Evolutionary conservation across 2,329 filamentous ascomycete genomes (phyloP).

Genomic region (Basipetospora sp.): DNA sequence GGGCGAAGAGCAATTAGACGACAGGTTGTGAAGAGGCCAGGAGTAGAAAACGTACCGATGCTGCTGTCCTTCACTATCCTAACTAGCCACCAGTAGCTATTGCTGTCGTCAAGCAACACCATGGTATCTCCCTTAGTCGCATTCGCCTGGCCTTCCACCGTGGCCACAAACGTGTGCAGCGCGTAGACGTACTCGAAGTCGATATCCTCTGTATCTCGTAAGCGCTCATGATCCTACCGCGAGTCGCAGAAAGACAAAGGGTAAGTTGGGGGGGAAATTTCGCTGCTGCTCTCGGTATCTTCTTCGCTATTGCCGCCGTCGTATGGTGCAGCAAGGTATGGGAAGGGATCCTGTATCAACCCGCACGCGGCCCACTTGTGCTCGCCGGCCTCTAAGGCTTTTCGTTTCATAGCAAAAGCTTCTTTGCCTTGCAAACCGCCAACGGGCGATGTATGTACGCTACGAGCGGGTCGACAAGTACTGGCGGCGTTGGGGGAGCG

Average conservation of each 20-base stretch:
- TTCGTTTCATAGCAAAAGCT: conserved; percentile 7
- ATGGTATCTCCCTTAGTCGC: conserved; percentile 97
- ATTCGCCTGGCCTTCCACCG: conserved; percentile 95
- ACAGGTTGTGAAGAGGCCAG: too few species aligned
- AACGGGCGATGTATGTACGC: too few species aligned
- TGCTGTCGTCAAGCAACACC: conserved; percentile 94
- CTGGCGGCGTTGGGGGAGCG: too few species aligned
- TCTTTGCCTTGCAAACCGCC: neutral
- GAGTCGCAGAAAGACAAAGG: conserved; percentile 53
- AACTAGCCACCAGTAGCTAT: conserved; percentile 99
- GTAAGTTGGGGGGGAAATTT: conserved; percentile 41
- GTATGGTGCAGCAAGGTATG: too few species aligned
- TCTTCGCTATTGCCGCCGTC: too few species aligned
- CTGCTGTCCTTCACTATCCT: conserved; percentile 94
- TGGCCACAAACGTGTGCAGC: conserved; percentile 91
- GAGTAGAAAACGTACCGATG: conserved; percentile 54
- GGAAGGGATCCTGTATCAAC: conserved; percentile 5
- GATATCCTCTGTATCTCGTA: conserved; percentile 92
- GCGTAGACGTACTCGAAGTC: conserved; percentile 99
- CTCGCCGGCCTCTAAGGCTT: conserved; percentile 9
- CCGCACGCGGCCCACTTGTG: conserved; percentile 10
- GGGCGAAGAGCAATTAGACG: neutral
- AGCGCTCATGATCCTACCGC: conserved; percentile 67
- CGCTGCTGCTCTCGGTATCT: conserved; percentile 46
- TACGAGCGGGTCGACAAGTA: too few species aligned